Conservation (phyloP, 768 basidiomycete genomes). For the Rhodotorula diobovata region DNA sequence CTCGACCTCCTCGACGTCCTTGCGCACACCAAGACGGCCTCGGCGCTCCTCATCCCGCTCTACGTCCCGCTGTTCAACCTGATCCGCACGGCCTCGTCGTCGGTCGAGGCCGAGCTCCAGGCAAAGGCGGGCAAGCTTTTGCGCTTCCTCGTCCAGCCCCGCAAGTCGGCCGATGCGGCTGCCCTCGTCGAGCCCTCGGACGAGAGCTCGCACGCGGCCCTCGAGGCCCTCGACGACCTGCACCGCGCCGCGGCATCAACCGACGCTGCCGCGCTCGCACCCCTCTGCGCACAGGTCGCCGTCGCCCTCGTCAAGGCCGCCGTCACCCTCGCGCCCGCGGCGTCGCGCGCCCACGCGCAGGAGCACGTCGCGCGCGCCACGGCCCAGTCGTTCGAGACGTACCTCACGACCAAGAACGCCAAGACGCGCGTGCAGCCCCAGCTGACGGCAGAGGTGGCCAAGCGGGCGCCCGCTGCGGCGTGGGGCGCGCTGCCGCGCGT, state of each 20-base stretch:
- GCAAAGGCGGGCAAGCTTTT: constrained; percentile 81
- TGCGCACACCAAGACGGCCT: constrained; percentile 71
- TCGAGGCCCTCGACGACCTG: constrained; percentile 35
- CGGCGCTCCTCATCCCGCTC: constrained; percentile 61
- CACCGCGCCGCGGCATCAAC: constrained; percentile 24
- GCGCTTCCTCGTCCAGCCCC: constrained; percentile 28
- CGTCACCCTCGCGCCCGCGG: constrained; percentile 11
- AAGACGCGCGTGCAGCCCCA: constrained; percentile 36
- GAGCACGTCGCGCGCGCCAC: constrained; percentile 12
- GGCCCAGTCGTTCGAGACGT: constrained; percentile 23
- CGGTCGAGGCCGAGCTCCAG: constrained; percentile 80
- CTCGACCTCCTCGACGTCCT: constrained; percentile 89
- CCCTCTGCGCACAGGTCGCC: constrained; percentile 27
- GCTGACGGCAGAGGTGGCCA: constrained; percentile 28
- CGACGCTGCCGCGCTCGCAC: constrained; percentile 24
- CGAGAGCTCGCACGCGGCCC: constrained; percentile 16
- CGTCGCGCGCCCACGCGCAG: not conserved
- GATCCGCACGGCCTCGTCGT: constrained; percentile 56
- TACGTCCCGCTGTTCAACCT: constrained; percentile 74
- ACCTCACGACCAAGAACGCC: constrained; percentile 38
- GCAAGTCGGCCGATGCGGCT: constrained; percentile 18
- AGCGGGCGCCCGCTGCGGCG: constrained; percentile 19
- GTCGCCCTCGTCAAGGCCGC: constrained; percentile 36
- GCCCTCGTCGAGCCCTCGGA: constrained; percentile 1
- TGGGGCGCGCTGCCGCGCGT: constrained; percentile 50